Evolutionary conservation across 2,329 filamentous ascomycete species (phyloP).

Genomic region (Gremmenia infestans): DNA sequence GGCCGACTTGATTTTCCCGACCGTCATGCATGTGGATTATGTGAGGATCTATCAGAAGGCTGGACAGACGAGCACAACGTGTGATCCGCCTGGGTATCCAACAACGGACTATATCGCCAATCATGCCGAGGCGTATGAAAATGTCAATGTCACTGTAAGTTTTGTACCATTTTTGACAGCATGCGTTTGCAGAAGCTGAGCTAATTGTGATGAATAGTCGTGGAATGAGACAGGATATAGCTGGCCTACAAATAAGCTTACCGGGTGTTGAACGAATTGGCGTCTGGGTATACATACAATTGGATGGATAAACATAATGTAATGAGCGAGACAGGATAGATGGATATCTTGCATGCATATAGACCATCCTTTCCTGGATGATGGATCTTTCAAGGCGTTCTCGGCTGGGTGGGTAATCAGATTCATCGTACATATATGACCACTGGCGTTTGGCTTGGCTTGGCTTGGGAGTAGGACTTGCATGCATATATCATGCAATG

Average conservation of each 20-base stretch:
- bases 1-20: constrained; percentile 41
- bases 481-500: too few species aligned
- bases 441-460: too few species aligned
- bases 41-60: constrained; percentile 49
- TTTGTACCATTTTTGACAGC: background rate
- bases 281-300: background rate
- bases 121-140: constrained; percentile 56
- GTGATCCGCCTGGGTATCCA: constrained; percentile 53
- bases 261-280: constrained; percentile 15
- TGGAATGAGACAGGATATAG: constrained; percentile 28
- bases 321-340: background rate
- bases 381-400: too few species aligned
- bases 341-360: background rate
- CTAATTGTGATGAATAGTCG: constrained; percentile 8
- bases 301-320: background rate
- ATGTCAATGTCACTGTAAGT: constrained; percentile 49
- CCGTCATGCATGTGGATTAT: constrained; percentile 50
- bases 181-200: too few species aligned
- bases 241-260: constrained; percentile 28
- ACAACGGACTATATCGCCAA: constrained; percentile 62
- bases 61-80: constrained; percentile 44
- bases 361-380: background rate
- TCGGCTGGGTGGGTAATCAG: too few species aligned
- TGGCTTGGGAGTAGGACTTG: too few species aligned
- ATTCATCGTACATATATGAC: too few species aligned